These are phyloP conservation scores for Centrapalus pauciflorus DNA, from an alignment of 129 eudicot species.

Conservation along the genomic window DNA sequence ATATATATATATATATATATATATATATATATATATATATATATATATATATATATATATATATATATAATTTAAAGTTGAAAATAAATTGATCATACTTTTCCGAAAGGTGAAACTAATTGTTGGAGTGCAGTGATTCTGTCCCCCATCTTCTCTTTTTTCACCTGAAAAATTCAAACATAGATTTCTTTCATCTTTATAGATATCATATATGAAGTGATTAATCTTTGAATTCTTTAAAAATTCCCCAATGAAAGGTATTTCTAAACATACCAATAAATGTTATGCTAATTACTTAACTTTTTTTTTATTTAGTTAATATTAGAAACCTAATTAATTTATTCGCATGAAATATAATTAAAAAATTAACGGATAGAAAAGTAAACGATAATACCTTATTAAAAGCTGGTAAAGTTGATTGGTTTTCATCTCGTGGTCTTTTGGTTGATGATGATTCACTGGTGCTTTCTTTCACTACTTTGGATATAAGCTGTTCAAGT, in stretches of 20 bases:
- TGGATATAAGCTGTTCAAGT: constrained; percentile 38
- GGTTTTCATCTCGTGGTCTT: constrained; percentile 67
- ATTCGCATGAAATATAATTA: not conserved
- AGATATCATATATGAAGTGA: constrained; percentile 5
- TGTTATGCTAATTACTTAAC: no score
- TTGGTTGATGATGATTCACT: constrained; percentile 58
- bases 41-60: not conserved
- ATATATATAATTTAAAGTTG: not conserved
- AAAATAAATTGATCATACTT: constrained; percentile 49
- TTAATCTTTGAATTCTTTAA: not conserved
- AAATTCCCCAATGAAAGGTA: not conserved
- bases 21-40: no score
- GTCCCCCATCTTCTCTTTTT: constrained; percentile 99
- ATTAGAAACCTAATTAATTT: no score
- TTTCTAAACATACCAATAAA: no score
- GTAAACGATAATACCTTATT: constrained; percentile 45
- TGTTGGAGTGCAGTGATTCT: constrained; percentile 99
- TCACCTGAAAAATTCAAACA: constrained; percentile 58
- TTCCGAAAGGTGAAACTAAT: constrained; percentile 99
- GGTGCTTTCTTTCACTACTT: constrained; percentile 42
- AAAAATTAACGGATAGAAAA: not conserved
- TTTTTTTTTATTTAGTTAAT: no score
- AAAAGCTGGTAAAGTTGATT: constrained; percentile 79
- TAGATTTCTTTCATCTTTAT: constrained; percentile 20
- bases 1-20: no score